Evolutionary conservation across 2,329 filamentous ascomycete species (phyloP), one percentile per base, ranked within the genome.

Genomic region (Botrytis medusae): DNA sequence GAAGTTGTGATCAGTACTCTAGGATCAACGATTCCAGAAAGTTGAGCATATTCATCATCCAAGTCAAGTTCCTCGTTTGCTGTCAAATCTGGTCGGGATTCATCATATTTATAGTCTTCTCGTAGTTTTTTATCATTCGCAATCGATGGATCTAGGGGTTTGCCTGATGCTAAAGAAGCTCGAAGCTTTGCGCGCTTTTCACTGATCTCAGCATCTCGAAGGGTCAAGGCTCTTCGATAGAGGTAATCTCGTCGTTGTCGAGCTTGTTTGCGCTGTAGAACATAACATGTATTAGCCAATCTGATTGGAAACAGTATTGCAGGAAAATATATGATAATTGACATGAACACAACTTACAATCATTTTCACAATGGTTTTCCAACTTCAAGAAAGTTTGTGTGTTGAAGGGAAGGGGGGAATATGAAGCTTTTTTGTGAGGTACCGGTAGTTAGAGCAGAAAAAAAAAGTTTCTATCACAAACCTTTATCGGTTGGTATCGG

Each of bases 101-200:
- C 95, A 81, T 99, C 96, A 82, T 95, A 99, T 81, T 95, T 94
- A 84, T 92, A 98, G 81, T 98, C 94, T 80, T 93, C 91, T 61
- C 95, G 89, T 72, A 99, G 84, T 44, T 88, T 82, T 82, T 93
- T 94, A 84, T 99, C 95, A 80, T 97, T 92, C 72, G 95, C 94
- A 77, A 98, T 93, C 51, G 88, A 86, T 37, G 92, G 89, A 77
- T 95, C 92, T 65, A 97, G 84, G 14, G 94, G 92, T 81, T 96
- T 97, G 76, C 96, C 96, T 16, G 93, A 93, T 34, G 96, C 95
- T 69, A 98, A 87, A 16, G 95, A 94, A 48, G 91, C 90, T 81
- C 95, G 92, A 72, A 99, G 85, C 81, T 97, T 93, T 57, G 95
- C 92, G 79, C 95, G 88, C 83, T 97, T 97, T 82, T 97, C 93